Evolutionary conservation across 208 protist genomes (phyloP).

Genomic region (Trypanosoma lewisi): DNA sequence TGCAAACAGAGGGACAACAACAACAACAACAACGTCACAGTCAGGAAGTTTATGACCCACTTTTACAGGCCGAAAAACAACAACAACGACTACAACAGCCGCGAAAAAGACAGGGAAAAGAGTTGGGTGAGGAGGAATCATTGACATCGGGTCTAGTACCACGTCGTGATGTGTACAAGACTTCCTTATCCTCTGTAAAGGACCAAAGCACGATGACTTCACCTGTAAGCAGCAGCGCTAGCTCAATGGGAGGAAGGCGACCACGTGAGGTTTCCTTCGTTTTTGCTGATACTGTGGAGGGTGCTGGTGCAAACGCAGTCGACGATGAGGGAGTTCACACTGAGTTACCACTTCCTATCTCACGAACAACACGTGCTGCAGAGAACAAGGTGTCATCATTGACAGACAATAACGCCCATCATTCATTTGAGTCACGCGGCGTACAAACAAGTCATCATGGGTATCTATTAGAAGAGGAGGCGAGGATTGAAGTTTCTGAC

Average conservation of each 20-base stretch:
- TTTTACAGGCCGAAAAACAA: neutral
- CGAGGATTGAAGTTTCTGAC: neutral
- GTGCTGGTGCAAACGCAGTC: neutral
- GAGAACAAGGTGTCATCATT: neutral
- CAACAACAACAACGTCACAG: neutral
- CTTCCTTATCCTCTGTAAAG: conserved; percentile 10
- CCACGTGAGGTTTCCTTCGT: conserved; percentile 20
- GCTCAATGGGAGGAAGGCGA: neutral
- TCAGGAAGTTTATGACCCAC: conserved; percentile 4
- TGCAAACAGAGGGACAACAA: neutral
- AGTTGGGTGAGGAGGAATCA: neutral
- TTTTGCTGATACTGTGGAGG: neutral
- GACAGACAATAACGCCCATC: neutral
- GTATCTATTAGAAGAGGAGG: no score
- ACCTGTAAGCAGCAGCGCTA: conserved; percentile 6
- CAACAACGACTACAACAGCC: neutral
- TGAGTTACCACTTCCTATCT: neutral
- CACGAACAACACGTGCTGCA: neutral
- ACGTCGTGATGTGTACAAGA: conserved; percentile 3
- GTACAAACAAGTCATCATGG: conserved; percentile 43
- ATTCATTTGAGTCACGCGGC: conserved; percentile 38
- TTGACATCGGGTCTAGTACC: neutral
- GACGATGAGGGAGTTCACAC: neutral
- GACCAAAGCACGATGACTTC: conserved; percentile 26
- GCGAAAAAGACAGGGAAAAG: no score